phyloP scores from a whole-genome alignment of 148 eudicot species.

The Spergularia marina region DNA sequence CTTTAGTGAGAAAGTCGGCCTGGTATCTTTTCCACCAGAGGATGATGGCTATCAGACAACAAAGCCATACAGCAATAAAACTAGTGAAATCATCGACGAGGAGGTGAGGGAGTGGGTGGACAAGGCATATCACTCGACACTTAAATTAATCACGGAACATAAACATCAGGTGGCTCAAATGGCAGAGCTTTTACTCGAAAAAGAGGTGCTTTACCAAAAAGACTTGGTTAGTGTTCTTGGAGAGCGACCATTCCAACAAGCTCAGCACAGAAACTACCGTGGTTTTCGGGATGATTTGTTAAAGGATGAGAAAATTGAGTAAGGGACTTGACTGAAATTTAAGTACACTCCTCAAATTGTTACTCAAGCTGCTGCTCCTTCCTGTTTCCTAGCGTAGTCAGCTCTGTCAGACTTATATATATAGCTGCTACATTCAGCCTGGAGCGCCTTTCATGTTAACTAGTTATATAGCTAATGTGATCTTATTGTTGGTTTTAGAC shows the following conservation, averaged over 20 bases:
- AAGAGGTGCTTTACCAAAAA: conserved; percentile 81
- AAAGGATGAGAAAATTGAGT: conserved; percentile 15
- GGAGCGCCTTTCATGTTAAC: too few species aligned
- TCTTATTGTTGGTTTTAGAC: too few species aligned
- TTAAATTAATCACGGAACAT: conserved; percentile 58
- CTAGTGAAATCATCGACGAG: conserved; percentile 64
- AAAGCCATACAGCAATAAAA: conserved; percentile 85
- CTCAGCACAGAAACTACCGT: conserved; percentile 60
- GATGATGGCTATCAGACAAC: conserved; percentile 58
- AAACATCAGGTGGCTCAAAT: conserved; percentile 69
- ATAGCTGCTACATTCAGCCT: too few species aligned
- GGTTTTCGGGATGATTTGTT: conserved; percentile 51
- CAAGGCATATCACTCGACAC: conserved; percentile 66
- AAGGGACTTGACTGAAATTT: too few species aligned
- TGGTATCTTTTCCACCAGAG: conserved; percentile 72
- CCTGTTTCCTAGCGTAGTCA: too few species aligned
- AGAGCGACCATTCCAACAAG: conserved; percentile 60
- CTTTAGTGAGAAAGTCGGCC: conserved; percentile 83
- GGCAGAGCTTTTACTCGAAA: conserved; percentile 74
- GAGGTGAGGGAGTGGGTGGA: conserved; percentile 84
- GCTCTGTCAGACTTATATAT: too few species aligned
- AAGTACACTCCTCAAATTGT: too few species aligned
- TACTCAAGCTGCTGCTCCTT: too few species aligned
- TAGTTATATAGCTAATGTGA: too few species aligned
- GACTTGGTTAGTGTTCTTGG: conserved; percentile 71